Evolutionary conservation across 768 basidiomycete species (phyloP).

Genomic region (Leccinum rimulosum): DNA sequence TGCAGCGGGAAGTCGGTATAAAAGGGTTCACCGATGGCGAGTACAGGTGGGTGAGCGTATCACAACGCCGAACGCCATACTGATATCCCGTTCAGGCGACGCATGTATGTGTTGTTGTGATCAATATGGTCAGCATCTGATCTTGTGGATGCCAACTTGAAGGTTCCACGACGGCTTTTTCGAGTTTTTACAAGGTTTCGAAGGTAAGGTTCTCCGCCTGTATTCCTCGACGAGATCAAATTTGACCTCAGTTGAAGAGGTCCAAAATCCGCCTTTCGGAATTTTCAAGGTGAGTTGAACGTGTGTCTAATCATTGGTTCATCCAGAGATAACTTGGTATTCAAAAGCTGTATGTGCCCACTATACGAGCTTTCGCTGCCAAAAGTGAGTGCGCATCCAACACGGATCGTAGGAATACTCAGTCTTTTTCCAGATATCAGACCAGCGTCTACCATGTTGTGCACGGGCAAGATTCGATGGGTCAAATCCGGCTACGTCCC

Average conservation of each 20-base stretch:
- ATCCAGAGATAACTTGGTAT: background rate
- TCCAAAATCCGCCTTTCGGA: background rate
- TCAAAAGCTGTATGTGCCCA: background rate
- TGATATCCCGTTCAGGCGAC: background rate
- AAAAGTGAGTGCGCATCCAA: background rate
- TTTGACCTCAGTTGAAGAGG: background rate
- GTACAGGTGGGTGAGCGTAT: slow-evolving; percentile 30
- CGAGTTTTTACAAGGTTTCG: background rate
- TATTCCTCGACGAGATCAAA: background rate
- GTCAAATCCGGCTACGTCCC: background rate
- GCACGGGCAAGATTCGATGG: background rate
- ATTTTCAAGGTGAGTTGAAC: background rate
- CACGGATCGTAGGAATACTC: background rate
- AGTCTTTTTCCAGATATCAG: background rate
- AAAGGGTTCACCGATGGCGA: slow-evolving; percentile 45
- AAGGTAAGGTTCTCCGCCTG: background rate
- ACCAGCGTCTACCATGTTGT: background rate
- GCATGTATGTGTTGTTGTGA: background rate
- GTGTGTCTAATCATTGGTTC: background rate
- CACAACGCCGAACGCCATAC: background rate
- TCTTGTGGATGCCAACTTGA: background rate
- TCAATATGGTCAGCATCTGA: background rate
- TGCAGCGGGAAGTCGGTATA: slow-evolving; percentile 42
- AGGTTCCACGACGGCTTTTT: background rate
- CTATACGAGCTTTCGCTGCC: background rate